Evolutionary conservation across 805 yeast species (phyloP).

Genomic region (Starmerella scarabaei): DNA sequence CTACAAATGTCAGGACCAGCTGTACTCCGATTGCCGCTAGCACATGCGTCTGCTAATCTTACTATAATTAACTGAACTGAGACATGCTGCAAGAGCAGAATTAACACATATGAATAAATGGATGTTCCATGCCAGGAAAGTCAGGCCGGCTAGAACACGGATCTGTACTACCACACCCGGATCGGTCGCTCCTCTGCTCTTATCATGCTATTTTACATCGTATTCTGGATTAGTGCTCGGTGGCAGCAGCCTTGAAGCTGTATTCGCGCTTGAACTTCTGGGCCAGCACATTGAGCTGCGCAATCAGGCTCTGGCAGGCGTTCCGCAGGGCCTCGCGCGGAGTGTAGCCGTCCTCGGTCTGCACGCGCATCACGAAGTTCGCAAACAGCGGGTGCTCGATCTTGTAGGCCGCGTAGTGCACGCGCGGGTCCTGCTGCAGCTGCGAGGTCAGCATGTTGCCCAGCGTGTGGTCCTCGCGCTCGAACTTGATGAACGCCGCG

Average conservation of each 20-base stretch:
- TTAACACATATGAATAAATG: no score
- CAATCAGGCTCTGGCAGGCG: slow-evolving; percentile 75
- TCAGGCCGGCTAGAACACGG: no score
- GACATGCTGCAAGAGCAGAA: no score
- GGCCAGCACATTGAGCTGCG: slow-evolving; percentile 60
- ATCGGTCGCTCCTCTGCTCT: no score
- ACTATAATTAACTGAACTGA: no score
- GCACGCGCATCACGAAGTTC: slow-evolving; percentile 83
- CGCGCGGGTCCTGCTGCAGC: slow-evolving; percentile 71
- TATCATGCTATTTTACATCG: no score
- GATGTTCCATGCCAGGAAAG: no score
- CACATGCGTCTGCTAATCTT: no score
- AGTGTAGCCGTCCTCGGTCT: slow-evolving; percentile 87
- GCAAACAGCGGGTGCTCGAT: slow-evolving; percentile 97
- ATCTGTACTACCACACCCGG: no score
- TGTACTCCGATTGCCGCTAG: no score
- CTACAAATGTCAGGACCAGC: no score
- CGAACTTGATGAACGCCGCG: slow-evolving; percentile 83
- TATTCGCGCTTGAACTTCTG: slow-evolving; percentile 82
- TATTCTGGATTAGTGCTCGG: no score
- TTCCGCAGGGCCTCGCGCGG: slow-evolving; percentile 83
- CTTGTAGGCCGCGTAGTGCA: slow-evolving; percentile 93
- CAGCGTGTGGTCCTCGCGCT: slow-evolving; percentile 94
- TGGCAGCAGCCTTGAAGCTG: slow-evolving; percentile 74
- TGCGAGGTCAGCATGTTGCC: slow-evolving; percentile 84